Base-by-base conservation (phyloP, 495 filamentous ascomycete genomes). In the Lentithecium fluviatile region DNA sequence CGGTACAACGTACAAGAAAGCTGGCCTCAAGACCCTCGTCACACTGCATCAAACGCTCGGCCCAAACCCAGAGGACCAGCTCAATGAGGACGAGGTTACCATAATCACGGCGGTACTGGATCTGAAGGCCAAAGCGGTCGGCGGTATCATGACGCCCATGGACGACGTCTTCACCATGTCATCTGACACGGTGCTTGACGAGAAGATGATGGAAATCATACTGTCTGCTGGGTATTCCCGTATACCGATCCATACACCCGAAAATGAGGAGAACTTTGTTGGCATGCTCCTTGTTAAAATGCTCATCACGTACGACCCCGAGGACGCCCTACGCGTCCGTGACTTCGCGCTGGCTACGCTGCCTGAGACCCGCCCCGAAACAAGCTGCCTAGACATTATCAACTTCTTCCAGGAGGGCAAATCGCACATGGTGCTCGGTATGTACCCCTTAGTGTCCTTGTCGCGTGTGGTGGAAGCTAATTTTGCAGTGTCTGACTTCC, bases 391-490 rank as follows among this genome's bases (percentile, higher is more conserved):
- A 42, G 94, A 98, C 70, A 98, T 97, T 64, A 87, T 98, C 72
- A 98, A 98, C 76, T 98, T 96, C 76, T 98, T 98, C 77, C 94
- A 98, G 71, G 93, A 98, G 75, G 94, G 94, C 52, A 97, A 97
- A 72, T 95, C 91, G 10, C 94, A 98, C 74, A 97, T 98, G 95
- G 93, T 97, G 10, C 80, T 98, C n/a, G n/a, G n/a, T n/a, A n/a
- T n/a, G n/a, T n/a, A n/a, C n/a, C n/a, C n/a, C n/a, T n/a, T n/a
- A n/a, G n/a, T n/a, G n/a, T n/a, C n/a, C n/a, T n/a, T n/a, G n/a
- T n/a, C n/a, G n/a, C n/a, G n/a, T n/a, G n/a, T n/a, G n/a, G n/a
- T n/a, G n/a, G n/a, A n/a, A n/a, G n/a, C n/a, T n/a, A n/a, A n/a
- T n/a, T n/a, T n/a, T n/a, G n/a, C n/a, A 24, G 92, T 97, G 10